Evolutionary conservation across 1,284 basidiomycete genomes (phyloP).

Genomic region (Ustilago esculenta): DNA sequence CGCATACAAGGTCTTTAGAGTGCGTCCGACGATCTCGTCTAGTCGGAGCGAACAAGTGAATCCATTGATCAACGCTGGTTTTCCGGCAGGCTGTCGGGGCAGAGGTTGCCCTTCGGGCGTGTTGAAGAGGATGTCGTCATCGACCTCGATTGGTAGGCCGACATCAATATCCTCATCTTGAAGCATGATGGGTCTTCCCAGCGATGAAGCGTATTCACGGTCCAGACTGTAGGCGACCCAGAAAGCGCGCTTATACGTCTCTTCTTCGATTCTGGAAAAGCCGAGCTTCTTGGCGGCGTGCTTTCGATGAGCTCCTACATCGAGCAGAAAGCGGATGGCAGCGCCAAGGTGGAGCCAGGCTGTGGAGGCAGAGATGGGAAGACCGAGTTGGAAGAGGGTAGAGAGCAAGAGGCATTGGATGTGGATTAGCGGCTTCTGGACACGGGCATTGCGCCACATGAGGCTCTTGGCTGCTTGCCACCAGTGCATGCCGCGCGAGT

Average conservation of each 20-base stretch:
- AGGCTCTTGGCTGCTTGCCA: conserved; percentile 37
- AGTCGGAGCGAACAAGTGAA: conserved; percentile 53
- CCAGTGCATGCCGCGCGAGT: conserved; percentile 40
- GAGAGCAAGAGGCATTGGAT: conserved; percentile 35
- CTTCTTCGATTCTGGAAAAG: conserved; percentile 43
- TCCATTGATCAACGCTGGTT: conserved; percentile 38
- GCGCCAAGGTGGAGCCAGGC: conserved; percentile 50
- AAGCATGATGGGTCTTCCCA: conserved; percentile 57
- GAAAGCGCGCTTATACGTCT: conserved; percentile 50
- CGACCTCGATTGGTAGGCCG: conserved; percentile 51
- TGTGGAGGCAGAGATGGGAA: conserved; percentile 37
- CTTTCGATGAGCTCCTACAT: conserved; percentile 54
- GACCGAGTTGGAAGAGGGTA: conserved; percentile 34
- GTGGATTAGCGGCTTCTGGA: conserved; percentile 19
- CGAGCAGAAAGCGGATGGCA: conserved; percentile 50
- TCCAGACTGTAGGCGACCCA: conserved; percentile 59
- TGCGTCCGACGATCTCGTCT: conserved; percentile 55
- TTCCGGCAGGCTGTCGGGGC: conserved; percentile 37
- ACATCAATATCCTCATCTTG: conserved; percentile 63
- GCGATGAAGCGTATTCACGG: conserved; percentile 39
- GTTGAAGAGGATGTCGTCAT: conserved; percentile 49
- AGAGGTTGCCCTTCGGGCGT: conserved; percentile 29
- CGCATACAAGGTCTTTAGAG: conserved; percentile 60
- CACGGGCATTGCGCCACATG: conserved; percentile 7
- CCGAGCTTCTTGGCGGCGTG: conserved; percentile 43